These are phyloP conservation scores for Fusarium vanettenii DNA, from an alignment of 2,329 filamentous ascomycete species.

Conservation along the genomic window DNA sequence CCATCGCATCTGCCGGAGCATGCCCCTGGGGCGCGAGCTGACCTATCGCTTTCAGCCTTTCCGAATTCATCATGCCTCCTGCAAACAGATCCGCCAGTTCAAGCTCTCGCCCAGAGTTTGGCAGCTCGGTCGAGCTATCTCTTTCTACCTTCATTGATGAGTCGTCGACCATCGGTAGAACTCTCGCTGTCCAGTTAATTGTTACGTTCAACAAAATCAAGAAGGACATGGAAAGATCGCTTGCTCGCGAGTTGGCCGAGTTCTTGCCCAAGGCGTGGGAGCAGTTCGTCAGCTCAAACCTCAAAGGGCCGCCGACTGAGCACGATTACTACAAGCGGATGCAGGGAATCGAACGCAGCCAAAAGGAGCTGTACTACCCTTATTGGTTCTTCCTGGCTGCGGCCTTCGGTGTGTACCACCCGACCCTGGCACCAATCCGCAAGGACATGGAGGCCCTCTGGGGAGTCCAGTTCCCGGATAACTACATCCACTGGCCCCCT, in stretches of 20 bases:
- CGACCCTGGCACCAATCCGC: background rate
- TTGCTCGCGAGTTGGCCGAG: background rate
- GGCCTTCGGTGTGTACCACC: background rate
- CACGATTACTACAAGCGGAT: background rate
- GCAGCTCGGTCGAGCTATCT: background rate
- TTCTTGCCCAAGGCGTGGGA: background rate
- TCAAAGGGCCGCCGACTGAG: background rate
- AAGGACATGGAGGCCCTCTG: background rate
- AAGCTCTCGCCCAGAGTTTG: background rate
- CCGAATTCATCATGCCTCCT: background rate
- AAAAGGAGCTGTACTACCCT: background rate
- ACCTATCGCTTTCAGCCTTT: background rate
- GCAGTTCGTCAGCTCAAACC: background rate
- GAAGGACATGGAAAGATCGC: background rate
- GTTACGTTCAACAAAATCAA: background rate
- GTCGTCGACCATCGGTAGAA: no score
- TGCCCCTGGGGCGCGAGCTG: background rate
- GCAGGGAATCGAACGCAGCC: background rate
- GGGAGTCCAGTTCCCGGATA: background rate
- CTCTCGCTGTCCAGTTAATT: no score
- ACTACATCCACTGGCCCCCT: background rate
- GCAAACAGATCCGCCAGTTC: background rate
- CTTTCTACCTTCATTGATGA: background rate
- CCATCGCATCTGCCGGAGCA: background rate
- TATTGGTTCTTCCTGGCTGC: background rate